Base-by-base conservation (phyloP, 2,329 filamentous ascomycete genomes). In the Phaeosphaeriaceae sp. region DNA sequence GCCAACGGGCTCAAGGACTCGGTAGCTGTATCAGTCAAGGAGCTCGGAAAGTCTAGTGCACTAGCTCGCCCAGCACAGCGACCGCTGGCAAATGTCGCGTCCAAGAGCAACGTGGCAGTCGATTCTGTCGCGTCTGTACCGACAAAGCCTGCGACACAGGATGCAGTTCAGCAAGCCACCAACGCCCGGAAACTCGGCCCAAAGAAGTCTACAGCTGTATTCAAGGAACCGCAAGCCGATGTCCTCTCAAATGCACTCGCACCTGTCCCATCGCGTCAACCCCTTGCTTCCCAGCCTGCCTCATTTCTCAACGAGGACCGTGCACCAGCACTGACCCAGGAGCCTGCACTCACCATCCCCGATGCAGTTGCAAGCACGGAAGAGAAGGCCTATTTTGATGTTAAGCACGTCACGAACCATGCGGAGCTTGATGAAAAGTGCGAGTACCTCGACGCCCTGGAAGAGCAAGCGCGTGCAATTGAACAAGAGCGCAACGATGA, bases 21-120 rank as follows among this genome's bases (percentile, higher is more conserved):
- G 44, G 62, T 66, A 51, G 56, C 66, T 40, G 61, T 70, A 56
- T 57, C 72, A 1, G 60, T 67, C 17, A 78, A 79, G 56, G 79
- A 81, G 63, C 60, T 70, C 20, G 67, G 63, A 59, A 83, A 84
- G 68, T 75, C 82, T 7, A 74, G 78, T 17, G 75, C 81, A 31
- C 76, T 85, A 46, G 77, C 80, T 41, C 83, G 86, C 65, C 88
- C 87, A n/a, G 85, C 87, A n/a, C 87, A 90, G 68, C 83, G 88
- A 57, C 85, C 85, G 25, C 67, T 85, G 45, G 78, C 62, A 49
- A 66, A 57, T 41, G 51, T 65, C 48, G 42, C 62, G 4, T 52
- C 65, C 11, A 75, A 72, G 57, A 36, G 58, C 11, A 71, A 68
- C 11, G 64, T 58, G 51, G 63, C 44, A 46, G 25, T 51, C 20